phyloP scores from a whole-genome alignment of 805 yeast species.

The Pichia nanzhaoensis region DNA sequence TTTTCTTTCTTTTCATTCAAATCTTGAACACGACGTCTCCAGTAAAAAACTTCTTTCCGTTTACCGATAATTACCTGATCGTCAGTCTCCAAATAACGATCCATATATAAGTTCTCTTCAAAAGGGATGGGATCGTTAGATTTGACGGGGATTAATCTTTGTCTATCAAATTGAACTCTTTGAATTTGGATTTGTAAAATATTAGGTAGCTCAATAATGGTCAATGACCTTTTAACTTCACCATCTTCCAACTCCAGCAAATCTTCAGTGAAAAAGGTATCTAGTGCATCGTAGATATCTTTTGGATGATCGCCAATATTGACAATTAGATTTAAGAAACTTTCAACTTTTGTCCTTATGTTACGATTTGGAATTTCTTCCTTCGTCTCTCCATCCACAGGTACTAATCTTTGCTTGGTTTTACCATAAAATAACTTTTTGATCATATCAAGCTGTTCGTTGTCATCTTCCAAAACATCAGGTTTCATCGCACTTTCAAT shows the following conservation, averaged over 20 bases:
- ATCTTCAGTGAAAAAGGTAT: slow-evolving; percentile 74
- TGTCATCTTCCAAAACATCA: slow-evolving; percentile 52
- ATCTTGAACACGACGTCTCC: slow-evolving; percentile 50
- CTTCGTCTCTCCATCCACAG: slow-evolving; percentile 32
- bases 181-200: slow-evolving; percentile 89
- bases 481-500: slow-evolving; percentile 84
- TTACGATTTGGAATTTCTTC: slow-evolving; percentile 22
- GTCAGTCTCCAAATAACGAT: slow-evolving; percentile 73
- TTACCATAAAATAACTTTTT: slow-evolving; percentile 81
- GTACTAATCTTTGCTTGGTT: slow-evolving; percentile 68
- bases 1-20: slow-evolving; percentile 38
- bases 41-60: slow-evolving; percentile 50
- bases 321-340: slow-evolving; percentile 76
- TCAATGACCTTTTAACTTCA: slow-evolving; percentile 62
- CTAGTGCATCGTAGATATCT: slow-evolving; percentile 85
- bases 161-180: slow-evolving; percentile 84
- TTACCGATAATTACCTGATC: slow-evolving; percentile 46
- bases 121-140: slow-evolving; percentile 78
- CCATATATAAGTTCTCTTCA: slow-evolving; percentile 72
- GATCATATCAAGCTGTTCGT: slow-evolving; percentile 77
- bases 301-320: slow-evolving; percentile 86
- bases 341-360: slow-evolving; percentile 52
- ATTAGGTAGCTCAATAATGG: slow-evolving; percentile 67
- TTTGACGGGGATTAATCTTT: slow-evolving; percentile 66
- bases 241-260: slow-evolving; percentile 64